Evolutionary conservation across 1,284 basidiomycete species (phyloP), one percentile per base, ranked within the genome.

Genomic region (Marasmius sp.): DNA sequence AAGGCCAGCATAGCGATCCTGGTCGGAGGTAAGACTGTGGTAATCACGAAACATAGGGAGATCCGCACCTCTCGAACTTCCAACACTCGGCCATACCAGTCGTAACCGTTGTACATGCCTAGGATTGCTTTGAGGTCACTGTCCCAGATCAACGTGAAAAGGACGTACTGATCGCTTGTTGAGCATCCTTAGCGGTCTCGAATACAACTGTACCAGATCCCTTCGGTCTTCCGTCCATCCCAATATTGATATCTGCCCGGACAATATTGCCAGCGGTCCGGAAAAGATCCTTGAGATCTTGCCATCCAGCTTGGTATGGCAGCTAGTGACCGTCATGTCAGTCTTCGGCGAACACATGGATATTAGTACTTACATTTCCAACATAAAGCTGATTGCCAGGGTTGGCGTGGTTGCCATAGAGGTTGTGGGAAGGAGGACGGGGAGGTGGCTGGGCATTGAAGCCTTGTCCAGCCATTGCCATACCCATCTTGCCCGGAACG

Each of bases 171-270:
- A 97, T 97, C 7, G 96, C 96, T 70, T 93, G 89, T 65, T 88
- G 85, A 6, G 96, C 96, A 74, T 96, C 94, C 70, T 95, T 93
- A 16, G 91, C 75, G 3, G 92, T 94, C 76, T 95, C 93, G 69
- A 95, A 98, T 12, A 98, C 93, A 36, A 98, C 97, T 0, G 94
- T 98, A 22, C 94, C 95, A 61, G 91, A 95, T 43, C 96, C 96
- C 75, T 97, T 97, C 37, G 95, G 93, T 16, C 92, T 85, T 16
- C 97, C 97, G 76, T 98, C 95, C 18, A 88, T 87, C 62, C 89
- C 91, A 68, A 95, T 92, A 70, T 95, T 95, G 69, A 98, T 92
- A 73, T 99, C 96, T 60, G 97, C 95, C 45, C 96, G 88, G 64
- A 97, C 87, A 69, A 98, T 95, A 71, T 93, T 94, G 33, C 97